Base-by-base conservation (phyloP, 1,284 basidiomycete genomes). In the Cryptococcus maquisensis region DNA sequence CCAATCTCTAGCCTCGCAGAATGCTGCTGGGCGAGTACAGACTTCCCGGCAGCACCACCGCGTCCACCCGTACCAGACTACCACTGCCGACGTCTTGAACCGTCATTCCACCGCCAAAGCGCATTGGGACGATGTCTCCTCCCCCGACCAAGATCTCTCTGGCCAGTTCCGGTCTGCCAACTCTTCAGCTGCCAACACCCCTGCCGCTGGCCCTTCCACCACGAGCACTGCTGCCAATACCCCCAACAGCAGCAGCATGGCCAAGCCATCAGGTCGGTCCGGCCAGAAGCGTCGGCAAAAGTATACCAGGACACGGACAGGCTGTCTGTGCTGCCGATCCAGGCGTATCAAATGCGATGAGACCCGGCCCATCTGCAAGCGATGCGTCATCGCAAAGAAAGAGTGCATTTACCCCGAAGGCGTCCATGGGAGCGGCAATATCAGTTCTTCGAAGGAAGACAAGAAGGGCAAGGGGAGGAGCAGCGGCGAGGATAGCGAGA, bases 261-360 rank as follows among this genome's bases (percentile, higher is more conserved):
- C 45, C 16, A 49, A 54, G 51, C 35, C 54, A 2, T 47, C 38
- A 21, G 57, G 57, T 3, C 43, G 57, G 18, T 53, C 54, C 28
- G 57, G 57, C 20, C 57, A 61, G 36, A 72, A 69, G 54, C 53
- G 73, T 18, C 49, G 68, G 24, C 69, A 71, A 40, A 75, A 75
- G 53, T 75, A 74, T 52, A 69, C 66, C 12, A 54, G 73, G 18
- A 71, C 73, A 3, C 61, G 71, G 41, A 73, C 72, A 2, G 73
- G 73, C 0, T 75, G 73, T 56, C 59, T 74, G 21, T 67, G 64
- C 35, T 75, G 73, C 61, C 57, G 73, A 12, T 54, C 65, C 0
- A 64, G 73, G 43, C 55, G 73, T 37, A 73, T 75, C 56, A 75
- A 75, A 56, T 75, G 73, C 47, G 73, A 73, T 55, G 73, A 74